These are phyloP conservation scores for Gracilaria gracilis DNA, from an alignment of 23 red algal genomes.

Conservation along the genomic window DNA sequence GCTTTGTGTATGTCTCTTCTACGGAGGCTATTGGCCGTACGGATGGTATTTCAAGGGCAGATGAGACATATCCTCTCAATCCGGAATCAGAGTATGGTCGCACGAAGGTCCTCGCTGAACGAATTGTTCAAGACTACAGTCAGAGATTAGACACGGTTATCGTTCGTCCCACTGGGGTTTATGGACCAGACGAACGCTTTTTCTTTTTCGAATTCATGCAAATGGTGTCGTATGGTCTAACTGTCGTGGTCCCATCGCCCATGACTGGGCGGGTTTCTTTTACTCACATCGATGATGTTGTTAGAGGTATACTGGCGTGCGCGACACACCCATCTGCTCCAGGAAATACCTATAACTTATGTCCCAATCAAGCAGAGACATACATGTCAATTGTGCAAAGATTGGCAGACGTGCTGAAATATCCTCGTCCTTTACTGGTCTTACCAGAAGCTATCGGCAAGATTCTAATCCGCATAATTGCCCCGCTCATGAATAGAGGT, in stretches of 20 bases:
- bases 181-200: constrained; percentile 63
- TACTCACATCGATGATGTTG: constrained; percentile 65
- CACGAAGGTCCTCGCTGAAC: constrained; percentile 44
- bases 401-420: constrained; percentile 47
- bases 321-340: constrained; percentile 36
- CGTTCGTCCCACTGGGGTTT: constrained; percentile 68
- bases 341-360: constrained; percentile 52
- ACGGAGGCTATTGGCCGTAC: constrained; percentile 65
- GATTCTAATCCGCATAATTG: constrained; percentile 29
- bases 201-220: constrained; percentile 77
- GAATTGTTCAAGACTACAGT: constrained; percentile 40
- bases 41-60: constrained; percentile 36
- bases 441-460: constrained; percentile 10
- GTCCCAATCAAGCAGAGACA: constrained; percentile 49
- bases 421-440: constrained; percentile 19
- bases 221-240: constrained; percentile 50
- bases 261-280: constrained; percentile 57
- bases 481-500: constrained; percentile 54
- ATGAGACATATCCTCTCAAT: constrained; percentile 25
- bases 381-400: constrained; percentile 45
- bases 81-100: constrained; percentile 60
- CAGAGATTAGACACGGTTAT: constrained; percentile 47
- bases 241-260: constrained; percentile 49
- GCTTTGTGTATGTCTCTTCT: constrained; percentile 75
- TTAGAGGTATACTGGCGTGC: constrained; percentile 42